Evolutionary conservation across 192 early-diverging fungal species (phyloP).

Genomic region (Chytriomyces sp.): DNA sequence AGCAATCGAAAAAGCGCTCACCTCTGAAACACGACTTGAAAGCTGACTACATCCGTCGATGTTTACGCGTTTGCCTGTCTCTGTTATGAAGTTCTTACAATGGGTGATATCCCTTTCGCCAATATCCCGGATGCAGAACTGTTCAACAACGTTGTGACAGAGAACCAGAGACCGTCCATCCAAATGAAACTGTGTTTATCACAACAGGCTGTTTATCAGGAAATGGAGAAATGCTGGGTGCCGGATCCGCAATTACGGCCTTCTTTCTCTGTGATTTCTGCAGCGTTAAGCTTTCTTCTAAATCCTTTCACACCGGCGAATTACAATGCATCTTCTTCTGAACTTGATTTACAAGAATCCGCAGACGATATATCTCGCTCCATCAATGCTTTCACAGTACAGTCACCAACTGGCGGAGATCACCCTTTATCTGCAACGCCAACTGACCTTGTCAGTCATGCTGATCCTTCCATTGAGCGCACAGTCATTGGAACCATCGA

Average conservation of each 20-base stretch:
- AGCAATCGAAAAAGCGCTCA: slow-evolving; percentile 35
- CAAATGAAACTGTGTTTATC: neutral
- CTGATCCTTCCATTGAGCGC: too few relatives aligned
- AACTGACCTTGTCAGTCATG: neutral
- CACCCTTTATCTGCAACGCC: neutral
- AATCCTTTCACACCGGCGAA: neutral
- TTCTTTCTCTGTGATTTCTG: neutral
- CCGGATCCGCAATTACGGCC: neutral
- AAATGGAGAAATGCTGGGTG: neutral
- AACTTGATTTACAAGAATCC: neutral
- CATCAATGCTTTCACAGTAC: neutral
- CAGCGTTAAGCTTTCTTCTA: neutral
- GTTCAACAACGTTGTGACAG: neutral
- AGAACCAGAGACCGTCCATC: neutral
- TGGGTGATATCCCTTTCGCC: slow-evolving; percentile 9
- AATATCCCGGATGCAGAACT: neutral
- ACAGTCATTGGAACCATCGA: too few relatives aligned
- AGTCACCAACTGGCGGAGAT: neutral
- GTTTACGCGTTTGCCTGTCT: slow-evolving; percentile 32
- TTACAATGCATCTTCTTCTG: neutral
- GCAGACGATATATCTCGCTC: neutral
- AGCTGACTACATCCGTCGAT: neutral
- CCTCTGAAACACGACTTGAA: slow-evolving; percentile 8
- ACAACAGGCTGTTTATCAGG: neutral
- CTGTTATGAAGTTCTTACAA: slow-evolving; percentile 19